These are phyloP conservation scores for Aurinia saxatilis DNA, from an alignment of 345 rosid species.

Conservation along the genomic window DNA sequence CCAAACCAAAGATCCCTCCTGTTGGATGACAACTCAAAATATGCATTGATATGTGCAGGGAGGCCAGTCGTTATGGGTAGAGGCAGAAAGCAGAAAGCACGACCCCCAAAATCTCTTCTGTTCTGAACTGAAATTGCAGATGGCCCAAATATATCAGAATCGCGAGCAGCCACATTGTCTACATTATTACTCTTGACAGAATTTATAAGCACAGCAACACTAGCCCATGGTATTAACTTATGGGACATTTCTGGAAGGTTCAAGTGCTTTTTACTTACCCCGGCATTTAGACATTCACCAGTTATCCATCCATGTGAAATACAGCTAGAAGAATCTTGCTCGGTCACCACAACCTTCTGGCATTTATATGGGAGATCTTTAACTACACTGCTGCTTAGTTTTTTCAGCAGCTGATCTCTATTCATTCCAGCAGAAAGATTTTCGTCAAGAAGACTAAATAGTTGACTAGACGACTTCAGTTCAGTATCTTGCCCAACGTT, in stretches of 20 bases:
- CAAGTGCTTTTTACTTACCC: conserved; percentile 30
- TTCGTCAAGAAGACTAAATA: conserved; percentile 54
- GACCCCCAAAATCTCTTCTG: conserved; percentile 66
- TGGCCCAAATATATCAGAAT: conserved; percentile 43
- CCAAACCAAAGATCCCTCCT: conserved; percentile 99
- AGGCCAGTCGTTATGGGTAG: conserved; percentile 83
- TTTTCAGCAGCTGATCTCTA: conserved; percentile 64
- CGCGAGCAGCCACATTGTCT: conserved; percentile 19
- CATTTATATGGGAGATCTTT: conserved; percentile 56
- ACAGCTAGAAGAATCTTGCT: conserved; percentile 50
- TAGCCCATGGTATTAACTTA: conserved; percentile 87
- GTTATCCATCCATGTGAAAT: conserved; percentile 84
- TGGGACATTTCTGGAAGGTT: conserved; percentile 45
- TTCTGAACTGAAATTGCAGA: conserved; percentile 38
- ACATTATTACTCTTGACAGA: conserved; percentile 38
- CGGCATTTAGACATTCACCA: conserved; percentile 69
- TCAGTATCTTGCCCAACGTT: conserved; percentile 45
- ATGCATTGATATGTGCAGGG: conserved; percentile 88
- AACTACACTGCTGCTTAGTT: conserved; percentile 51
- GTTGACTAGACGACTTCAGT: conserved; percentile 37
- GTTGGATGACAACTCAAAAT: conserved; percentile 92
- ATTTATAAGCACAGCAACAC: conserved; percentile 80
- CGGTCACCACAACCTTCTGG: conserved; percentile 76
- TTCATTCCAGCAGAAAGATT: conserved; percentile 57
- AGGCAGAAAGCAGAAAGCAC: conserved; percentile 93